Evolutionary conservation across 768 basidiomycete genomes (phyloP), one percentile per base, ranked within the genome.

Genomic region (Lactarius pseudohatsudake): DNA sequence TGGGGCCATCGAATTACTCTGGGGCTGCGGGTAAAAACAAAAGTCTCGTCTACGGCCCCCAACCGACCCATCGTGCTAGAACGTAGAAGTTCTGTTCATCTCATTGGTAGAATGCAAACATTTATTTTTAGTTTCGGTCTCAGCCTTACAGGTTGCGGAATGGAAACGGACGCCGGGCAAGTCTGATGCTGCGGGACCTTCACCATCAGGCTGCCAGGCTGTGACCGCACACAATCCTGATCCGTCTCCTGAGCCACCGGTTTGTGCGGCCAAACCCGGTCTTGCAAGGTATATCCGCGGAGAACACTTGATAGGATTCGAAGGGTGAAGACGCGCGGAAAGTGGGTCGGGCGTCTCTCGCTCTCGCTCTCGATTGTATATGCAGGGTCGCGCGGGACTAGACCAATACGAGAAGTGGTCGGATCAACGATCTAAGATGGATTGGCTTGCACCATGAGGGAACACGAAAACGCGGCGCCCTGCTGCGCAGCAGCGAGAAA

Each of bases 151-250:
- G 55, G 61, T 18, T 28, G 30, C 20, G n/a, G 38, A 4, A 13
- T 9, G 6, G 2, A 16, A 32, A 22, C 6, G 54, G 30, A 16
- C 59, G 64, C 34, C 28, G n/a, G 45, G 43, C 28, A 41, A 45
- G 36, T 60, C 65, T 62, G 43, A 54, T 58, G 38, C 36, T 62
- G 28, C 56, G 61, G 61, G 40, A 62, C 54, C 36, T 22, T 22
- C 45, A 22, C 59, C 32, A 13, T n/a, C 60, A 57, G 55, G 65
- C 60, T 28, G 53, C 59, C 22, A 43, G 59, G 54, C 43, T 22
- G 65, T 45, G 57, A 36, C 64, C 55, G 55, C 54, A 57, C 7
- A 53, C 30, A 47, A 34, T n/a, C 36, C 59, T 40, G 36, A 66
- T 66, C 45, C 56, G 36, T 16, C 22, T 26, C 34, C 26, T 45